Conservation (phyloP, 352 stramenopile species). For the Phytophthora constricta region DNA sequence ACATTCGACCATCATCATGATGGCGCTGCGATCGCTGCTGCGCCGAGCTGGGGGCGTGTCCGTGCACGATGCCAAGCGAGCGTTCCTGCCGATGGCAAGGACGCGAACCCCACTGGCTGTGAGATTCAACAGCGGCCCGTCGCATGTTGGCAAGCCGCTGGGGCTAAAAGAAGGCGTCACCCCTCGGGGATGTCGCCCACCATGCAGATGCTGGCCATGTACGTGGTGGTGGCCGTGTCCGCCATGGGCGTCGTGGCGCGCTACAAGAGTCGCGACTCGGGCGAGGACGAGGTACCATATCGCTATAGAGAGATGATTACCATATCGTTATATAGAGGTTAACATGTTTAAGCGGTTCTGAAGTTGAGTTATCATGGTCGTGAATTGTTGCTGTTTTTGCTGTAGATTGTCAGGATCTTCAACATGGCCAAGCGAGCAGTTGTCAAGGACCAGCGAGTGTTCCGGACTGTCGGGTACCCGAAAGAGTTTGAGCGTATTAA, state of each 20-base stretch:
- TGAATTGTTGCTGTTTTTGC: conserved; percentile 1
- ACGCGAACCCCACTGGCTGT: neutral
- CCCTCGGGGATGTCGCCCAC: conserved; percentile 42
- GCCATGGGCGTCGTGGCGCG: conserved; percentile 64
- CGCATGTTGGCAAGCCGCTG: conserved; percentile 33
- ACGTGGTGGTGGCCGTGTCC: conserved; percentile 61
- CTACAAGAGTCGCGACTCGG: conserved; percentile 60
- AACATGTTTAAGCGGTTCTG: neutral
- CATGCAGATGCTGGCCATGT: conserved; percentile 62
- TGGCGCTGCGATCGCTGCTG: conserved; percentile 22
- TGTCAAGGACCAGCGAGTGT: conserved; percentile 76
- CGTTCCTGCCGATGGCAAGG: neutral
- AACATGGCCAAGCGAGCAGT: conserved; percentile 83
- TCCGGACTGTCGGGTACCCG: conserved; percentile 75
- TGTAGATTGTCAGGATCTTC: conserved; percentile 64
- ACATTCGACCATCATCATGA: conserved; percentile 13
- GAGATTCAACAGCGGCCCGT: conserved; percentile 26
- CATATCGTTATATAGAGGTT: too few species aligned
- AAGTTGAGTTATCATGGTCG: too few species aligned
- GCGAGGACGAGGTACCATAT: conserved; percentile 55
- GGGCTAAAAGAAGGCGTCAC: conserved; percentile 53
- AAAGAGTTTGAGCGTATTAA: conserved; percentile 68
- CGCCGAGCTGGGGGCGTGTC: conserved; percentile 18
- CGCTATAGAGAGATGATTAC: too few species aligned
- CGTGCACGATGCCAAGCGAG: conserved; percentile 4